These are phyloP conservation scores for Chamaecrista fasciculata DNA, from an alignment of 306 rosid species.

Conservation along the genomic window DNA sequence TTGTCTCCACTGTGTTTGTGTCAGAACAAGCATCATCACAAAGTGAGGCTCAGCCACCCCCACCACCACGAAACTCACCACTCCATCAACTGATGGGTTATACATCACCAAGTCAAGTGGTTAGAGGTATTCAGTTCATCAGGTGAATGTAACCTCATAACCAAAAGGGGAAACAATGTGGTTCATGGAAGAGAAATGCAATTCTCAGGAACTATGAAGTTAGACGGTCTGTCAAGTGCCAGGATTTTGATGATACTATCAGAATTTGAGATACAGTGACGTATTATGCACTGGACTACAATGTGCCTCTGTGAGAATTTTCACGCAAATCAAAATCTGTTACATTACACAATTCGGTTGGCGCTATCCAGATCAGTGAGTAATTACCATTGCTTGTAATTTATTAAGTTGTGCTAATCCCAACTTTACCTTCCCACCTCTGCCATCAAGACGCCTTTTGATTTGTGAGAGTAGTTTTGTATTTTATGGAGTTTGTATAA, in stretches of 20 bases:
- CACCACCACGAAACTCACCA: constrained; percentile 46
- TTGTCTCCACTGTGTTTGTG: constrained; percentile 32
- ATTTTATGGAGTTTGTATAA: not conserved
- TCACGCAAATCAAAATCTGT: not conserved
- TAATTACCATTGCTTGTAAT: not conserved
- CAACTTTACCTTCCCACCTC: too few species aligned
- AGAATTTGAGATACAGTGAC: not conserved
- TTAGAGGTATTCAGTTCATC: constrained; percentile 43
- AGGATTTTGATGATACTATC: not conserved
- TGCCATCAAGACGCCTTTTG: not conserved
- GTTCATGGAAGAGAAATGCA: not conserved
- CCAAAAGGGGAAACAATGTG: constrained; percentile 22
- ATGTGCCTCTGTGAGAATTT: not conserved
- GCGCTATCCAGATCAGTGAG: not conserved
- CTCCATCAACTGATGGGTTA: constrained; percentile 96
- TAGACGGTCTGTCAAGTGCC: constrained; percentile 1
- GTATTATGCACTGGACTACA: not conserved
- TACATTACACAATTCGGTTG: not conserved
- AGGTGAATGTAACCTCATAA: constrained; percentile 30
- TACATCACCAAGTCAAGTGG: constrained; percentile 68
- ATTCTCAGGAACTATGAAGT: not conserved
- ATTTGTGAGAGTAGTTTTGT: not conserved
- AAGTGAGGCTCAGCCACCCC: constrained; percentile 25
- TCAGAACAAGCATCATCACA: constrained; percentile 41
- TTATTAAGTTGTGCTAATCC: not conserved